Conservation (phyloP, 371 early-diverging fungal species). For the Chytridiales sp. region DNA sequence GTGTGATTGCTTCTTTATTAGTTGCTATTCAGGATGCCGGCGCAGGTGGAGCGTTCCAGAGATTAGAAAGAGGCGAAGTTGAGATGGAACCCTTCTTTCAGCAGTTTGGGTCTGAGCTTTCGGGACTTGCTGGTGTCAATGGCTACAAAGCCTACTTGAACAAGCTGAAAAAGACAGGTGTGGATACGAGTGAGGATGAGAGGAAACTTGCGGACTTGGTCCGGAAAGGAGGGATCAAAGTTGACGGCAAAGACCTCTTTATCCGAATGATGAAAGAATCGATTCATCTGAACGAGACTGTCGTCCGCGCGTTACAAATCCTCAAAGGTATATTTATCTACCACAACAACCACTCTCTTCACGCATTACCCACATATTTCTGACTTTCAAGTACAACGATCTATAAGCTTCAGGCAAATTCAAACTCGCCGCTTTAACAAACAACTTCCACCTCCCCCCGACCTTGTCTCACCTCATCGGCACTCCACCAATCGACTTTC, state of each 20-base stretch:
- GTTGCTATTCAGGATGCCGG: slow-evolving; percentile 42
- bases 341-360: background rate
- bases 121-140: slow-evolving; percentile 9
- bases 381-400: background rate
- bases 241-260: slow-evolving; percentile 70
- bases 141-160: slow-evolving; percentile 15
- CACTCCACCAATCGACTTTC: slow-evolving; percentile 8
- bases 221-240: slow-evolving; percentile 39
- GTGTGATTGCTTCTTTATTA: slow-evolving; percentile 56
- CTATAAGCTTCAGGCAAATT: slow-evolving; percentile 51
- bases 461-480: slow-evolving; percentile 1
- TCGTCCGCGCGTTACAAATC: too few relatives aligned
- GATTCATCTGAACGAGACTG: slow-evolving; percentile 51
- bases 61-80: slow-evolving; percentile 73
- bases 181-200: background rate
- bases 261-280: slow-evolving; percentile 71
- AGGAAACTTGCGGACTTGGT: slow-evolving; percentile 12
- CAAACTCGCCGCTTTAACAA: slow-evolving; percentile 74
- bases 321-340: too few relatives aligned
- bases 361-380: background rate
- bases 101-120: slow-evolving; percentile 38
- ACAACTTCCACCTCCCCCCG: slow-evolving; percentile 55
- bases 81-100: slow-evolving; percentile 61
- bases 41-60: slow-evolving; percentile 68
- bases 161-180: background rate